Percentiles rank a stretch among this genome's conserved stretches.
Evolutionary conservation across 2,329 filamentous ascomycete genomes (phyloP).

Genomic region (Colletotrichum sidae): DNA sequence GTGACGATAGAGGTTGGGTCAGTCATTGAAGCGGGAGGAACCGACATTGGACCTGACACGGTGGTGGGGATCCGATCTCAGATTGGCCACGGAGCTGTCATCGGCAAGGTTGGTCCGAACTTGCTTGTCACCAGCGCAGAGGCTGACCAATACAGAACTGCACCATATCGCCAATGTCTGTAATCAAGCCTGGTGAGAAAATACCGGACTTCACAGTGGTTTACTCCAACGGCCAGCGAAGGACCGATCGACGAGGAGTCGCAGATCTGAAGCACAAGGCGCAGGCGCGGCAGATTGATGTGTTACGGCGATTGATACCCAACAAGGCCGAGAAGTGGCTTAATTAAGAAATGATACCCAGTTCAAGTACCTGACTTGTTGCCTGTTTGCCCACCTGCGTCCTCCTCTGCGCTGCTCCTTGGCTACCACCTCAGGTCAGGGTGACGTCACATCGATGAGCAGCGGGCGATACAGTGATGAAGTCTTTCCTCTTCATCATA

Average conservation of each 20-base stretch:
- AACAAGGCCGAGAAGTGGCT: conserved; percentile 57
- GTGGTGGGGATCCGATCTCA: conserved; percentile 69
- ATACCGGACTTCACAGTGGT: conserved; percentile 77
- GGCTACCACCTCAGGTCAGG: background rate
- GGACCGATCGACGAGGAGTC: conserved; percentile 70
- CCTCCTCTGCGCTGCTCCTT: no score
- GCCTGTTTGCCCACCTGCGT: no score
- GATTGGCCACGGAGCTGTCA: conserved; percentile 69
- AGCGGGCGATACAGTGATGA: conserved; percentile 44
- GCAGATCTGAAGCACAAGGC: conserved; percentile 72
- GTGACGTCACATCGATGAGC: conserved; percentile 2
- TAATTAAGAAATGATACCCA: conserved; percentile 33
- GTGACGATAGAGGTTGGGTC: conserved; percentile 71
- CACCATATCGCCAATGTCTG: conserved; percentile 74
- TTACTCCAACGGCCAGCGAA: conserved; percentile 71
- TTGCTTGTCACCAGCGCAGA: background rate
- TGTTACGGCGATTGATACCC: conserved; percentile 74
- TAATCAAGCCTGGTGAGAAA: conserved; percentile 66
- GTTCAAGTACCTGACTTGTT: background rate
- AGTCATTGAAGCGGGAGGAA: conserved; percentile 71
- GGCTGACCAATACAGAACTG: conserved; percentile 64
- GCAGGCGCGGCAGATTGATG: conserved; percentile 75
- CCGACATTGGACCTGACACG: conserved; percentile 70
- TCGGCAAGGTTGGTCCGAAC: conserved; percentile 66
- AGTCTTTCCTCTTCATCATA: conserved; percentile 49